Conservation (phyloP, 306 rosid genomes). For the Sindora glabra region DNA sequence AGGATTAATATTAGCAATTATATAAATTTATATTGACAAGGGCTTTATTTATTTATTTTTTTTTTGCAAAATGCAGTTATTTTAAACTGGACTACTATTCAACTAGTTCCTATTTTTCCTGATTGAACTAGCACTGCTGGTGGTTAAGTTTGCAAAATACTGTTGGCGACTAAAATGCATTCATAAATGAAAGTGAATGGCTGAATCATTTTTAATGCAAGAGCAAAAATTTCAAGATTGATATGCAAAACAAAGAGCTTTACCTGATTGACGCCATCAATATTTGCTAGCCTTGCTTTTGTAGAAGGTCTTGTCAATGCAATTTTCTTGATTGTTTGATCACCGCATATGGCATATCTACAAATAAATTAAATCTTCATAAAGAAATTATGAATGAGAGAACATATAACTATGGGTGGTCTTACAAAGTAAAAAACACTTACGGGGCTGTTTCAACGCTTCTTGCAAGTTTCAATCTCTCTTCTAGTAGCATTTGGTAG, state of each 20-base stretch:
- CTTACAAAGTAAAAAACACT: conserved; percentile 17
- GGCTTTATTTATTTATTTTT: too few relatives aligned
- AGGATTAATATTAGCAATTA: too few relatives aligned
- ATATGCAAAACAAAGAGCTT: background rate
- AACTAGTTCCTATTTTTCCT: background rate
- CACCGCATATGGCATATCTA: conserved; percentile 91
- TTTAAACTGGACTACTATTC: background rate
- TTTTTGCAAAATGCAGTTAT: too few relatives aligned
- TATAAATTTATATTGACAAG: too few relatives aligned
- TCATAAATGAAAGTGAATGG: too few relatives aligned
- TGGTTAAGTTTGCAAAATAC: too few relatives aligned
- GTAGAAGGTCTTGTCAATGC: conserved; percentile 78
- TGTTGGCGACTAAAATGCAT: too few relatives aligned
- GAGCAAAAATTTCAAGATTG: too few relatives aligned
- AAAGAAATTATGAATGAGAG: background rate
- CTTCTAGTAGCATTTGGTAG: conserved; percentile 69
- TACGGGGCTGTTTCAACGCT: conserved; percentile 82
- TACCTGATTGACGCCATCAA: conserved; percentile 96
- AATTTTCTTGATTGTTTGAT: conserved; percentile 68
- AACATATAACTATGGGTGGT: background rate
- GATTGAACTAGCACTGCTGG: background rate
- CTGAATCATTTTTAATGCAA: too few relatives aligned
- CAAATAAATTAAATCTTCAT: conserved; percentile 2
- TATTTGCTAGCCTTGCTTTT: conserved; percentile 77
- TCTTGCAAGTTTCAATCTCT: conserved; percentile 78